Evolutionary conservation across 2,329 filamentous ascomycete species (phyloP).

Genomic region (Sporothrix brunneoviolacea): DNA sequence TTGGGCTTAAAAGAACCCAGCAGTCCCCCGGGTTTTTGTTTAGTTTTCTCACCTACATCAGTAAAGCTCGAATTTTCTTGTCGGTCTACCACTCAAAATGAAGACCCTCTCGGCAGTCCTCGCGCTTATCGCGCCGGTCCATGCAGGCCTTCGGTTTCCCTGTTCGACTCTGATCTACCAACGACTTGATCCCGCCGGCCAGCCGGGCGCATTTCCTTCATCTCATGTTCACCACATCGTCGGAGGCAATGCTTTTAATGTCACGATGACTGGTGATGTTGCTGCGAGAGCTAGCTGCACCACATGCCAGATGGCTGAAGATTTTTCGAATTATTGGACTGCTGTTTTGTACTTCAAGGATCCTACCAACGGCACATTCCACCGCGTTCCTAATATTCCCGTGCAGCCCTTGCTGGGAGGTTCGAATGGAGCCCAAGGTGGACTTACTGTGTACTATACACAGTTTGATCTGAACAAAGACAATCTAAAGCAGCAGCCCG

Average conservation of each 20-base stretch:
- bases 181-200: constrained; percentile 22
- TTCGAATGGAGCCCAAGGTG: constrained; percentile 21
- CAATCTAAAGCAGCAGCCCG: constrained; percentile 21
- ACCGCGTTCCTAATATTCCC: constrained; percentile 21
- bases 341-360: constrained; percentile 24
- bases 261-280: constrained; percentile 22
- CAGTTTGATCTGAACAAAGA: constrained; percentile 22
- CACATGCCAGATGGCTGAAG: constrained; percentile 25
- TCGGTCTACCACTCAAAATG: constrained; percentile 16
- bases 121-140: constrained; percentile 15
- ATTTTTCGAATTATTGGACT: constrained; percentile 27
- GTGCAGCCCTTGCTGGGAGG: constrained; percentile 22
- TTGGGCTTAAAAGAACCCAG: no score
- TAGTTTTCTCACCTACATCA: no score
- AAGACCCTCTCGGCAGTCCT: constrained; percentile 13
- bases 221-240: constrained; percentile 23
- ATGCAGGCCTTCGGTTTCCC: constrained; percentile 24
- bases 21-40: not conserved
- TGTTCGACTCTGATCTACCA: constrained; percentile 25
- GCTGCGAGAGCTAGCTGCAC: constrained; percentile 21
- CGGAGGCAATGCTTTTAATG: constrained; percentile 23
- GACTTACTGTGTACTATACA: constrained; percentile 23
- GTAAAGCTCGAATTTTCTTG: no score
- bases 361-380: constrained; percentile 23
- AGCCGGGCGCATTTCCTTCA: constrained; percentile 20